phyloP scores from a whole-genome alignment of 768 basidiomycete genomes.

The Xerocomus potaroensis region DNA sequence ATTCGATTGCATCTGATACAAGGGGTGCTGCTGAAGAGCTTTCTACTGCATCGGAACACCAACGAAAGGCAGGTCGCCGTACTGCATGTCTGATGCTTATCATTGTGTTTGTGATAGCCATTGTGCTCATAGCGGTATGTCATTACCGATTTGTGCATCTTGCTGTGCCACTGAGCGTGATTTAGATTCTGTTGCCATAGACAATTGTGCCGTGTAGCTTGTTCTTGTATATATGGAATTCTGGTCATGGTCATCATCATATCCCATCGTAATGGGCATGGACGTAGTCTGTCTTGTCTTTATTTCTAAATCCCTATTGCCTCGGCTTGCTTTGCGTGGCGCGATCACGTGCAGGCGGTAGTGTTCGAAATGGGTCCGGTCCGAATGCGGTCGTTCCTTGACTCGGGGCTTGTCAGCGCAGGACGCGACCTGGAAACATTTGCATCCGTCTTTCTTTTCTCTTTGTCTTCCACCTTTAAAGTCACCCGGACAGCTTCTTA shows the following conservation, averaged over 20 bases:
- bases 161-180: neutral
- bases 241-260: slow-evolving; percentile 7
- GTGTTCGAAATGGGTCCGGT: slow-evolving; percentile 31
- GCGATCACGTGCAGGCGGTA: slow-evolving; percentile 22
- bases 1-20: slow-evolving; percentile 80
- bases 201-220: neutral
- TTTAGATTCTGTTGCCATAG: slow-evolving; percentile 26
- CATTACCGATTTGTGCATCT: neutral
- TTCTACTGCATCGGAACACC: slow-evolving; percentile 85
- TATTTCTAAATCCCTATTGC: slow-evolving; percentile 25
- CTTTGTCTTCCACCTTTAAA: slow-evolving; percentile 5
- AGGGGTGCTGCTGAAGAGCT: slow-evolving; percentile 82
- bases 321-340: slow-evolving; percentile 7
- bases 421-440: slow-evolving; percentile 31
- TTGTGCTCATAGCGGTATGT: slow-evolving; percentile 91
- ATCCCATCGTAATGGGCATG: slow-evolving; percentile 13
- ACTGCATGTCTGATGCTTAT: slow-evolving; percentile 90
- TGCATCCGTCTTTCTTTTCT: slow-evolving; percentile 9
- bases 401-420: slow-evolving; percentile 31
- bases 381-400: slow-evolving; percentile 22
- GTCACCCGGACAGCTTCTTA: neutral
- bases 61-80: slow-evolving; percentile 87
- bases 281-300: slow-evolving; percentile 20
- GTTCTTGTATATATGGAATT: slow-evolving; percentile 1
- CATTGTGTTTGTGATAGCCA: slow-evolving; percentile 75